phyloP scores from a whole-genome alignment of 306 rosid genomes.

The Trifolium repens region DNA sequence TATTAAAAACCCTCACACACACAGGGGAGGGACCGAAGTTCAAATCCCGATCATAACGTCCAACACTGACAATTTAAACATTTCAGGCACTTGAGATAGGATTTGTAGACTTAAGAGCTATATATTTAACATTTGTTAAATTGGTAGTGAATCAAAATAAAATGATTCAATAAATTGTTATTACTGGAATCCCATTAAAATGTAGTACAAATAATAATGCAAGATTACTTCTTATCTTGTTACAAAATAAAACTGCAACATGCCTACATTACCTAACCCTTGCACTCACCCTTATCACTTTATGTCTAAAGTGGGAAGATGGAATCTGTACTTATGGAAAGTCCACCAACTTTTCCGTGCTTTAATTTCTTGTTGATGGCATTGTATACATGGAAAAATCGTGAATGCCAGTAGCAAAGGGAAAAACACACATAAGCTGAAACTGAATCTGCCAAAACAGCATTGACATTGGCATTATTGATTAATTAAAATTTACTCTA shows the following conservation, averaged over 20 bases:
- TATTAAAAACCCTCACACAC: too few relatives aligned
- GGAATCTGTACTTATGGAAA: constrained; percentile 34
- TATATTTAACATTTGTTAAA: too few relatives aligned
- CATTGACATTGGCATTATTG: too few relatives aligned
- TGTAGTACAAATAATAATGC: background rate
- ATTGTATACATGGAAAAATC: constrained; percentile 3
- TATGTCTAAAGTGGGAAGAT: constrained; percentile 29
- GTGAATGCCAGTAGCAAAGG: constrained; percentile 30
- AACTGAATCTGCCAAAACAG: background rate
- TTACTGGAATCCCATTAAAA: background rate
- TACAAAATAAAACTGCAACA: constrained; percentile 1
- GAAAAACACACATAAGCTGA: constrained; percentile 36
- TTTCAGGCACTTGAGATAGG: too few relatives aligned
- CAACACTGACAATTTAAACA: too few relatives aligned
- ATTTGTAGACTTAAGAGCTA: too few relatives aligned
- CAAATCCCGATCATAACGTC: too few relatives aligned
- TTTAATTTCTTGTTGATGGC: constrained; percentile 31
- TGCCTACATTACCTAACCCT: background rate
- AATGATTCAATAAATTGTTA: background rate
- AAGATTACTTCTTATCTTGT: background rate
- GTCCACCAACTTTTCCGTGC: constrained; percentile 18
- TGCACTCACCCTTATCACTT: constrained; percentile 2
- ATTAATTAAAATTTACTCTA: too few relatives aligned
- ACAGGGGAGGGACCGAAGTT: too few relatives aligned
- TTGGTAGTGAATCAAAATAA: background rate